These are phyloP conservation scores for Trichoderma endophyticum DNA, from an alignment of 2,329 filamentous ascomycete species.

Conservation along the genomic window DNA sequence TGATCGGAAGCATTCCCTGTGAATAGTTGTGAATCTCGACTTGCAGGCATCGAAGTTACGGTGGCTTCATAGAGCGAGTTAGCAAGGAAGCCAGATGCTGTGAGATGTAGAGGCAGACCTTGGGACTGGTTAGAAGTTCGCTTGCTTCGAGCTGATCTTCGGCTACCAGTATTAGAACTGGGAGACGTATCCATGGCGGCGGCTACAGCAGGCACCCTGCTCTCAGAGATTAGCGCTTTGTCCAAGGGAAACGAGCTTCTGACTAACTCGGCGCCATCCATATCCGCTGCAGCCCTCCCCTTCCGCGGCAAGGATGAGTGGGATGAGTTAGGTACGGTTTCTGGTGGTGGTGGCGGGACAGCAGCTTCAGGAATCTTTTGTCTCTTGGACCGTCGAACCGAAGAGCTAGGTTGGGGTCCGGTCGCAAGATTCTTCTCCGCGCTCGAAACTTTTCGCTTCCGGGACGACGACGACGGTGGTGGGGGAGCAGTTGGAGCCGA, in stretches of 20 bases:
- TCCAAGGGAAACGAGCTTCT: neutral
- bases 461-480: conserved; percentile 40
- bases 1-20: neutral
- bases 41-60: neutral
- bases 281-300: conserved; percentile 66
- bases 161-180: conserved; percentile 51
- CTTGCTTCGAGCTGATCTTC: conserved; percentile 71
- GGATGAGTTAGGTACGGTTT: conserved; percentile 30
- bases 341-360: conserved; percentile 35
- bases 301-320: conserved; percentile 52
- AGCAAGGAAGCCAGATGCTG: neutral
- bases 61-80: neutral
- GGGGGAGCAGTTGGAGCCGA: conserved; percentile 40
- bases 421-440: conserved; percentile 47
- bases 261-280: conserved; percentile 68
- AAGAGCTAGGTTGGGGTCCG: conserved; percentile 29
- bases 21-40: neutral
- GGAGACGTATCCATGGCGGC: neutral
- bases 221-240: neutral
- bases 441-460: conserved; percentile 73
- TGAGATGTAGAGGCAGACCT: conserved; percentile 30
- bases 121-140: conserved; percentile 51
- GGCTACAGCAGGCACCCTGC: conserved; percentile 6
- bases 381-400: conserved; percentile 65
- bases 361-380: conserved; percentile 59